Evolutionary conservation across 2,329 filamentous ascomycete species (phyloP).

Genomic region (Thermothelomyces thermophilus): DNA sequence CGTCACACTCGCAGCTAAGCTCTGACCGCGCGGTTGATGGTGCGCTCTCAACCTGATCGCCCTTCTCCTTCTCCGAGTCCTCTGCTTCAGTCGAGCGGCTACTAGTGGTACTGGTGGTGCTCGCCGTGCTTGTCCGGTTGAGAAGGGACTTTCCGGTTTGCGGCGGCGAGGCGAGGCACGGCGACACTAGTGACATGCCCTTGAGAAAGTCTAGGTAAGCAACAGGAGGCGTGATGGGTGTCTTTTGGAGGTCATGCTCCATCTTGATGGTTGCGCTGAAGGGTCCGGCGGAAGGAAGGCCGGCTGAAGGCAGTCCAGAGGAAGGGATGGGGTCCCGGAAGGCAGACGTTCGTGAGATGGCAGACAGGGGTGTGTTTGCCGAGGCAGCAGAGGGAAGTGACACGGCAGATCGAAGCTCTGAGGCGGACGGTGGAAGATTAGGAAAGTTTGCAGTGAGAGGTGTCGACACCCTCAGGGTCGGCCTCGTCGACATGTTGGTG

Average conservation of each 20-base stretch:
- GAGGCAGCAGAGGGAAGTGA: constrained; percentile 45
- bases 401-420: constrained; percentile 46
- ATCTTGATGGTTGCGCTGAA: constrained; percentile 55
- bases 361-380: constrained; percentile 62
- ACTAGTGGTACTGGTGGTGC: constrained; percentile 40
- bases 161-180: constrained; percentile 36
- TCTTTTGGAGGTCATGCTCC: constrained; percentile 60
- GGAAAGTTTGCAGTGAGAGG: constrained; percentile 58
- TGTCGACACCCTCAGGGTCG: constrained; percentile 53
- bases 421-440: constrained; percentile 33
- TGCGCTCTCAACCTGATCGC: constrained; percentile 32
- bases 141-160: constrained; percentile 27
- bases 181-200: constrained; percentile 59
- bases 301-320: constrained; percentile 35
- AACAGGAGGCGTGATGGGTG: constrained; percentile 81
- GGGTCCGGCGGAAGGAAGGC: constrained; percentile 31
- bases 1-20: constrained; percentile 48
- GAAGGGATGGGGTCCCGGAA: constrained; percentile 35
- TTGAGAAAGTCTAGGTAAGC: constrained; percentile 94
- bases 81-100: constrained; percentile 39
- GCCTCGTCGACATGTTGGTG: constrained; percentile 48
- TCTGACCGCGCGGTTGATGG: constrained; percentile 54
- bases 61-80: constrained; percentile 28
- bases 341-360: constrained; percentile 32
- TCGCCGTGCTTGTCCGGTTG: constrained; percentile 39